Evolutionary conservation across 2,329 filamentous ascomycete species (phyloP).

Genomic region (Didymellaceae sp.): DNA sequence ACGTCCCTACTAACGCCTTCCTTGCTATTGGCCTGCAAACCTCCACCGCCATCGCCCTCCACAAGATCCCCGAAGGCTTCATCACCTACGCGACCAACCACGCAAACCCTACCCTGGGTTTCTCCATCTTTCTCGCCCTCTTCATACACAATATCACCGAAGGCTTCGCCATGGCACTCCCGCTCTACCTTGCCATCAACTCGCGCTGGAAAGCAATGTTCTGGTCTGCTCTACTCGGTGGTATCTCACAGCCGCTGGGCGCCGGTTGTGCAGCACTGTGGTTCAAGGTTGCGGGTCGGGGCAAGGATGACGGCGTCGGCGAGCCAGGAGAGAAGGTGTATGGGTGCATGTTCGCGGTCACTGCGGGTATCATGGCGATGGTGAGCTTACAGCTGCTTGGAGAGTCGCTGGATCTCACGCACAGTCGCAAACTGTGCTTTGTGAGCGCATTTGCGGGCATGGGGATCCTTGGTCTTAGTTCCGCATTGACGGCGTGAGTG

Average conservation of each 20-base stretch:
- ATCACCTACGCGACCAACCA: constrained; percentile 98
- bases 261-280: constrained; percentile 83
- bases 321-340: constrained; percentile 67
- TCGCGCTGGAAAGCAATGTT: constrained; percentile 82
- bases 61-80: constrained; percentile 88
- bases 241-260: constrained; percentile 84
- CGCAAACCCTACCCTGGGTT: constrained; percentile 84
- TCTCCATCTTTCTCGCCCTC: constrained; percentile 91
- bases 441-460: constrained; percentile 85
- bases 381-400: constrained; percentile 89
- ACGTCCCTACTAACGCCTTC: constrained; percentile 93
- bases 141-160: constrained; percentile 99
- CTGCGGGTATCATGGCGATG: constrained; percentile 93
- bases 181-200: constrained; percentile 87
- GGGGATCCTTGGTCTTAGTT: constrained; percentile 83
- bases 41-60: constrained; percentile 89
- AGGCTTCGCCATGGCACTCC: constrained; percentile 91
- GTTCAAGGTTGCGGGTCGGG: constrained; percentile 74
- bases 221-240: constrained; percentile 83
- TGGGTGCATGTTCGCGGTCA: constrained; percentile 84
- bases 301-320: constrained; percentile 49
- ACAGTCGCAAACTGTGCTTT: constrained; percentile 78
- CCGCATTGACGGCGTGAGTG: constrained; percentile 73
- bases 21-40: constrained; percentile 95
- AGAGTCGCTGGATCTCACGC: constrained; percentile 82